Base-by-base conservation (phyloP, 495 filamentous ascomycete genomes). In the Penicillium diatomitis region DNA sequence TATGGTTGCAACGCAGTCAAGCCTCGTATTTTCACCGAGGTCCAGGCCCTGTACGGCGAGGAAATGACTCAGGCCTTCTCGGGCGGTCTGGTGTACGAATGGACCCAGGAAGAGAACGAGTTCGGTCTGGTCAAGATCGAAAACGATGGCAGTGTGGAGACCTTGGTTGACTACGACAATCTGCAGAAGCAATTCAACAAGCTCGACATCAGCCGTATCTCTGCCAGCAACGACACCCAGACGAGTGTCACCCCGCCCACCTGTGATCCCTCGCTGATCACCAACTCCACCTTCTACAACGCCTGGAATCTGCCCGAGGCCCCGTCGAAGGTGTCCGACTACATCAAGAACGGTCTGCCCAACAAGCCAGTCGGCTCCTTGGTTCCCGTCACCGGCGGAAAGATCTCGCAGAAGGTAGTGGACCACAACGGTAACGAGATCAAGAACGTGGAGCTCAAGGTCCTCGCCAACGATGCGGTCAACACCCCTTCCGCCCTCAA, bases 61-160 rank as follows among this genome's bases (percentile, higher is more conserved):
- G 65, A 92, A 44, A 95, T 97, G 88, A 84, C 79, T 28, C 68
- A 70, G 48, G 72, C 82, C 34, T 83, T 96, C 68, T 87, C 85
- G 28, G 91, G 91, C 50, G 91, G 92, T 53, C 68, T 97, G 33
- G 84, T 96, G 38, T 95, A 95, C 71, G 85, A 95, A 67, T 95
- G 80, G 68, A 83, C 81, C 11, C 72, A 94, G 66, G 88, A 94
- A 59, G 76, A 75, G 46, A 79, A 92, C 67, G 70, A 90, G 58
- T 96, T 80, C 60, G 90, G 90, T 48, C 77, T 96, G 5, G 86
- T 94, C 56, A 57, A 76, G 47, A 63, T 89, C 52, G 82, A 84
- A 58, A 60, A 66, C 50, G 83, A 89, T 52, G 77, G 73, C 55
- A 81, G 78, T 20, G 77, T 82, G 32, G 71, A 73, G 32, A 73